These are phyloP conservation scores for Pseudogymnoascus sp. DNA, from an alignment of 2,329 filamentous ascomycete species.

Conservation along the genomic window DNA sequence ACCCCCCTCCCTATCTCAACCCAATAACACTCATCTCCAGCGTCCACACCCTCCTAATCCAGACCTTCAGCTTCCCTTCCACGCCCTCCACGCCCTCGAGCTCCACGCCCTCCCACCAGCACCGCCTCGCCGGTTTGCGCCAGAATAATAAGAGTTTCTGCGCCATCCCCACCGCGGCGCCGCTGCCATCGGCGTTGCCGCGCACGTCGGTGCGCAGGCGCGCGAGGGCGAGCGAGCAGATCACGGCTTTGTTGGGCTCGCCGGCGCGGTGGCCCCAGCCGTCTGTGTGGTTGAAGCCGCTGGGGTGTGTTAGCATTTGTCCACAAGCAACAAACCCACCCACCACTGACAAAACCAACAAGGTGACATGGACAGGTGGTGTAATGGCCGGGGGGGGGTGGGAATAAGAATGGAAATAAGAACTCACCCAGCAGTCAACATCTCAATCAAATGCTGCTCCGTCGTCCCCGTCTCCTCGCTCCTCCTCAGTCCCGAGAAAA, in stretches of 20 bases:
- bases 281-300: conserved; percentile 94
- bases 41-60: conserved; percentile 97
- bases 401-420: neutral
- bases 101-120: conserved; percentile 99
- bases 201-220: conserved; percentile 87
- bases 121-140: conserved; percentile 90
- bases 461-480: conserved; percentile 95
- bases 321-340: too few relatives aligned
- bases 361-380: neutral
- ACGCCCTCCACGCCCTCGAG: conserved; percentile 83
- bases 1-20: conserved; percentile 49
- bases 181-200: conserved; percentile 59
- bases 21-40: conserved; percentile 96
- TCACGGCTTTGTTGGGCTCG: conserved; percentile 96
- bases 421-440: conserved; percentile 92
- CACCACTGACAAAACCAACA: too few relatives aligned
- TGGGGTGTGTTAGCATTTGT: conserved; percentile 29
- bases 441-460: conserved; percentile 96
- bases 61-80: conserved; percentile 88
- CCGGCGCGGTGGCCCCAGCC: conserved; percentile 94
- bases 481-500: conserved; percentile 89
- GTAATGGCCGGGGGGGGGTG: too few relatives aligned
- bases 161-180: conserved; percentile 89
- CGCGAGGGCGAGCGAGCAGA: conserved; percentile 90
- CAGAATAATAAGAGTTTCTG: conserved; percentile 97